Base-by-base conservation (phyloP, 192 early-diverging fungal genomes). In the Podila epicladia region DNA sequence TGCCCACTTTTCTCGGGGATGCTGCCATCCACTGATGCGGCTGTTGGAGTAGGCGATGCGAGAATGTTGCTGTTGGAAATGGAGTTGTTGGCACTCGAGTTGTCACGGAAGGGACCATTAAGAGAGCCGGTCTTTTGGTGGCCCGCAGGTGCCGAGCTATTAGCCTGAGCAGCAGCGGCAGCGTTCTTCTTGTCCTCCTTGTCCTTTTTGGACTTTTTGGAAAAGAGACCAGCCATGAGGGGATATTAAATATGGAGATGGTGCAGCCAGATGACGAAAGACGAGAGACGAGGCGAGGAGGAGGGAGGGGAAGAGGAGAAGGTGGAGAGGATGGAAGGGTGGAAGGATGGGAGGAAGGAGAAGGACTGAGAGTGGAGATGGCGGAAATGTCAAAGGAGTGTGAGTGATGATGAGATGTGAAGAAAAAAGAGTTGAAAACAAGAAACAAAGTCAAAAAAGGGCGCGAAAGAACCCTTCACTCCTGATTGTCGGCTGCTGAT, bases 121-220 rank as follows among this genome's bases (percentile, higher is more conserved):
- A 51, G 3, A 8, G 53, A 35, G 20, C 9, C 33, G 22, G 20
- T 11, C 53, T 55, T 55, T 20, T 19, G 51, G 20, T 57, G 17
- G 59, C 59, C 59, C 17, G 29, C 9, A 13, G 60, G 17, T 29
- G 64, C 65, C 20, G 72, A 66, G 45, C 29, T 29, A 24, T 28
- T 37, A 20, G 59, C 64, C 5, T 31, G 45, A 13, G 5, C 24
- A 26, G 58, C 24, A 26, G 58, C 65, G 28, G 74, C 67, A 17
- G 75, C 75, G 35, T 50, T 67, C 33, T 69, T 69, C 29, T 72
- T 79, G 37, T 79, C 75, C 32, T 79, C 75, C 75, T 79, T 79
- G 41, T 79, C 75, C 65, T 72, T 79, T 59, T 68, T 71, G 29
- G 75, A 79, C 33, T 72, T 79, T 68, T 79, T 79, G 57, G 67